phyloP scores from a whole-genome alignment of 2,329 filamentous ascomycete species.

The Exophiala lecanii-corni region DNA sequence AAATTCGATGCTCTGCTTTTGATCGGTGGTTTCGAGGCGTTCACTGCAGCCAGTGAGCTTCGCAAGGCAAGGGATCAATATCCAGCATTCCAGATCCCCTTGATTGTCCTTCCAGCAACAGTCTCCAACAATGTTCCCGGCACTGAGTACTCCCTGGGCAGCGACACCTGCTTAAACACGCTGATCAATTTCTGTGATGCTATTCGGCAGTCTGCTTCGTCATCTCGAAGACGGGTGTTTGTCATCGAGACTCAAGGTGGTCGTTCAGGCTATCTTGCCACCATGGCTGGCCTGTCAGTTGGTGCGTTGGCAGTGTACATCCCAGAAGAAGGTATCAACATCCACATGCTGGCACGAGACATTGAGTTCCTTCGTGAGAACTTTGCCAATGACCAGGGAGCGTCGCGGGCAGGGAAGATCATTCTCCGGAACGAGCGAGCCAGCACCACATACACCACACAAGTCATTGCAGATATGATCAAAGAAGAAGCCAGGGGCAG shows the following conservation, averaged over 20 bases:
- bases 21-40: conserved; percentile 93
- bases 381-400: conserved; percentile 79
- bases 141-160: conserved; percentile 93
- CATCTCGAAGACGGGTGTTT: conserved; percentile 88
- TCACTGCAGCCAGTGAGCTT: conserved; percentile 84
- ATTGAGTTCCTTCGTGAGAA: conserved; percentile 83
- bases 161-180: conserved; percentile 94
- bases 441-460: conserved; percentile 82
- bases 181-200: conserved; percentile 94
- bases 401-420: conserved; percentile 83
- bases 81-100: conserved; percentile 84
- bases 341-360: conserved; percentile 87
- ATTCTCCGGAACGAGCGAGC: conserved; percentile 97
- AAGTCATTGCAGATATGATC: conserved; percentile 93
- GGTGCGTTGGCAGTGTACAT: conserved; percentile 93
- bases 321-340: conserved; percentile 88
- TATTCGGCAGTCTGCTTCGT: conserved; percentile 94
- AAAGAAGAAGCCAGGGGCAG: conserved; percentile 85
- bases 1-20: conserved; percentile 88
- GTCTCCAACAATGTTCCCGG: conserved; percentile 98
- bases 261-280: conserved; percentile 88
- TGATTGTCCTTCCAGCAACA: conserved; percentile 88
- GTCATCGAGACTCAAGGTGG: conserved; percentile 98
- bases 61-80: conserved; percentile 73
- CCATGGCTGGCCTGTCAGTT: conserved; percentile 82